Evolutionary conservation across 176 grass and related monocot genomes (phyloP).

Genomic region (Alloteropsis semialata): DNA sequence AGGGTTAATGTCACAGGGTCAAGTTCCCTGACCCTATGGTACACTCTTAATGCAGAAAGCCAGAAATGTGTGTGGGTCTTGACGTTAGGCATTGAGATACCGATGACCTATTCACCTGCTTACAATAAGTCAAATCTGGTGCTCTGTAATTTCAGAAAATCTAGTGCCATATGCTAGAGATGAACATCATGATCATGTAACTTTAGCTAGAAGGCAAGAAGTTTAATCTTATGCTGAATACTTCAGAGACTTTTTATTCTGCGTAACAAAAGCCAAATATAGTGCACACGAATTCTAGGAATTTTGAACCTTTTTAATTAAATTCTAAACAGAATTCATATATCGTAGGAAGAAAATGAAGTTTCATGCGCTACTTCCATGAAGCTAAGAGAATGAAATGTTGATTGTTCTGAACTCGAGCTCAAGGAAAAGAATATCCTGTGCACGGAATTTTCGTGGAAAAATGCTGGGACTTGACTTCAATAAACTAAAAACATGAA

Average conservation of each 20-base stretch:
- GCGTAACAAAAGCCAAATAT: background rate
- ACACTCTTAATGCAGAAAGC: background rate
- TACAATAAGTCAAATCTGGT: slow-evolving; percentile 7
- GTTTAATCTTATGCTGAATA: background rate
- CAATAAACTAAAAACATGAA: background rate
- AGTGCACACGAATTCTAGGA: background rate
- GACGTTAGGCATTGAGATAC: background rate
- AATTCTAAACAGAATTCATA: background rate
- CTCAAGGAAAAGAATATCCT: background rate
- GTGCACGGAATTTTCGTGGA: background rate
- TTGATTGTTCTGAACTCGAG: background rate
- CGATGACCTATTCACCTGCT: background rate
- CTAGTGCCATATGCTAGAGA: background rate
- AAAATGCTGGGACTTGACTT: slow-evolving; percentile 19
- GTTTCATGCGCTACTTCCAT: background rate
- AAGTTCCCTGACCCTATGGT: background rate
- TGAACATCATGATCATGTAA: background rate
- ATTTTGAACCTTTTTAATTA: background rate
- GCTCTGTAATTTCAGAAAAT: background rate
- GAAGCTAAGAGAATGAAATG: background rate
- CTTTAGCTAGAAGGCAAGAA: background rate
- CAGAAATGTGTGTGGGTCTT: background rate
- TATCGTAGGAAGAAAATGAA: background rate
- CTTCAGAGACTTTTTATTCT: background rate
- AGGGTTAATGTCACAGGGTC: background rate